Evolutionary conservation across 352 stramenopile species (phyloP).

Genomic region (Thalassiosira mediterranea): DNA sequence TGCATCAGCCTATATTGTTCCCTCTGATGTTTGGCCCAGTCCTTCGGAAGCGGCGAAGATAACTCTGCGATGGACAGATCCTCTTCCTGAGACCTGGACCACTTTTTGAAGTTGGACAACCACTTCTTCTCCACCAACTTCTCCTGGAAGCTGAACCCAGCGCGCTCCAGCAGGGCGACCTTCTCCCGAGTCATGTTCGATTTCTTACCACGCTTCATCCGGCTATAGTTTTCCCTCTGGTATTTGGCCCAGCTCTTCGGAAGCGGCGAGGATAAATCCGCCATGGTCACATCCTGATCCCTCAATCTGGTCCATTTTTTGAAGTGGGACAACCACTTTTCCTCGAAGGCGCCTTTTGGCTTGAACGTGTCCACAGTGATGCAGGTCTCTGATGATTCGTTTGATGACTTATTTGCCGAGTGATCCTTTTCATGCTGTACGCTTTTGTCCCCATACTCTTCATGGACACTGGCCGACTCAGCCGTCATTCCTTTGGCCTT

Average conservation of each 20-base stretch:
- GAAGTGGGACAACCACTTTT: slow-evolving; percentile 39
- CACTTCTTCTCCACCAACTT: neutral
- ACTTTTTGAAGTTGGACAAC: neutral
- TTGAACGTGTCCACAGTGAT: neutral
- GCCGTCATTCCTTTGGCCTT: too few relatives aligned
- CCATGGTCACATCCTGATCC: neutral
- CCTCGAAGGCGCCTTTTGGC: slow-evolving; percentile 19
- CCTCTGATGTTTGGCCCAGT: slow-evolving; percentile 30
- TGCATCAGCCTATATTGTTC: slow-evolving; percentile 19
- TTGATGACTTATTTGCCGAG: too few relatives aligned
- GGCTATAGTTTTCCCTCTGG: slow-evolving; percentile 24
- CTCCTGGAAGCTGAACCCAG: slow-evolving; percentile 27
- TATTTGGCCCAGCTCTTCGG: slow-evolving; percentile 27
- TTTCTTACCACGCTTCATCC: slow-evolving; percentile 25
- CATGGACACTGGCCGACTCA: too few relatives aligned
- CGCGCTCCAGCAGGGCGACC: slow-evolving; percentile 29
- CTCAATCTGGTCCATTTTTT: slow-evolving; percentile 36
- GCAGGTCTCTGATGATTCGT: too few relatives aligned
- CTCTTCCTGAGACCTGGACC: neutral
- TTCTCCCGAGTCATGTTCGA: slow-evolving; percentile 22
- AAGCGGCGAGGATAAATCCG: slow-evolving; percentile 8
- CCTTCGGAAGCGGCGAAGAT: slow-evolving; percentile 7
- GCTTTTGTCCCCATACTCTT: neutral
- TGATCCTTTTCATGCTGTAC: too few relatives aligned
- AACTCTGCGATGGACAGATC: neutral